Evolutionary conservation across 2,329 filamentous ascomycete species (phyloP), one percentile per base, ranked within the genome.

Genomic region (Fusarium transvaalense): DNA sequence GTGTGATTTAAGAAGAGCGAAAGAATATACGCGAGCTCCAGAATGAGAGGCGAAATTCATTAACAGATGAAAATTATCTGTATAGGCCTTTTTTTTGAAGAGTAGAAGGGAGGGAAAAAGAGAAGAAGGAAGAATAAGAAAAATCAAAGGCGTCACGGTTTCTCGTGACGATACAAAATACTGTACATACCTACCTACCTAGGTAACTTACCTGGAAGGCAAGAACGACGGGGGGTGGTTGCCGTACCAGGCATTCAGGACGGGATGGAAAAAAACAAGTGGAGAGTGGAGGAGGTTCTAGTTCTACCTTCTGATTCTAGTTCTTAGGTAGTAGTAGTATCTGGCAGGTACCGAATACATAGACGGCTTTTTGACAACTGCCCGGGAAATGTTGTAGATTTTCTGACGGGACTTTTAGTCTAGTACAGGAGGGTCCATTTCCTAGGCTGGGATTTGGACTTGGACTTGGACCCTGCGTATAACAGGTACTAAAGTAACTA

Each of bases 121-220:
- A 25, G 47, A 13, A 13, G 27, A 37, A 15, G 25, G 32, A 45
- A 27, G 29, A 19, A 21, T 47, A 23, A 35, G 41, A 41, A 31
- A 66, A 69, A 39, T 69, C 62, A 23, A 60, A 52, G 62, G 66
- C 66, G 67, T 69, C 66, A 69, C 66, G 34, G 43, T 35, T 60
- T 53, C 56, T 42, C 19, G 37, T 38, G 25, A 55, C 34, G 41
- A 59, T 59, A 56, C 14, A 41, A 29, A 37, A 53, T 43, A 53
- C 37, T 31, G 39, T 37, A 39, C 43, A 45, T 25, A 45, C 42
- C 42, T 29, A 29, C 27, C 27, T 29, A 29, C 27, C 27, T 29
- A 29, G 6, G 6, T 19, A 45, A 45, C 51, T 38, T 27, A 55
- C 17, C 19, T 19, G 19, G 17, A 29, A 57, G 48, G 25, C 38